These are phyloP conservation scores for Venturia effusa DNA, from an alignment of 2,329 filamentous ascomycete genomes.

Conservation along the genomic window DNA sequence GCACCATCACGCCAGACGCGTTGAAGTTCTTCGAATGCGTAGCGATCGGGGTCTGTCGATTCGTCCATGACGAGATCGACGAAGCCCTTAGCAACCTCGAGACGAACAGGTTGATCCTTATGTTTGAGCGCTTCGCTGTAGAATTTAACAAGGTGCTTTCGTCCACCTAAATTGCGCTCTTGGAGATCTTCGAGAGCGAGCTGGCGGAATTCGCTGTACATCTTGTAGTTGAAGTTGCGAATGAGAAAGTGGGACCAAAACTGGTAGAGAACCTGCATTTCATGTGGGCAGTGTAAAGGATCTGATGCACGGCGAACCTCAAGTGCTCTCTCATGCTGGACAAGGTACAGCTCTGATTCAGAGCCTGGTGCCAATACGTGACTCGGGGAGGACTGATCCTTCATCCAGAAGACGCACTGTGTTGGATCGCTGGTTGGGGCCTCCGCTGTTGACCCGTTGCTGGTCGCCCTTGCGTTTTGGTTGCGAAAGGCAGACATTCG, in stretches of 20 bases:
- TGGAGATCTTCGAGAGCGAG: conserved; percentile 54
- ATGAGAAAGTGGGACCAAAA: conserved; percentile 67
- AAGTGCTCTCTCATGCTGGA: conserved; percentile 39
- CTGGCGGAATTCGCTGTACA: conserved; percentile 65
- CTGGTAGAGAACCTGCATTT: conserved; percentile 58
- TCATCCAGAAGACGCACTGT: conserved; percentile 37
- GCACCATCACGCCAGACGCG: conserved; percentile 43
- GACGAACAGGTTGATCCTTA: conserved; percentile 34
- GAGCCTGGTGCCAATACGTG: conserved; percentile 33
- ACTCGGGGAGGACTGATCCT: conserved; percentile 34
- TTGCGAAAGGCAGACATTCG: conserved; percentile 5
- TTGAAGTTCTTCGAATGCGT: conserved; percentile 41
- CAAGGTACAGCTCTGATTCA: conserved; percentile 37
- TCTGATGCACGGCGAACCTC: conserved; percentile 34
- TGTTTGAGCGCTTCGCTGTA: conserved; percentile 49
- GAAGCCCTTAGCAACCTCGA: conserved; percentile 44
- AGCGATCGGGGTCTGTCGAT: conserved; percentile 26
- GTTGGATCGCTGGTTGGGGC: neutral
- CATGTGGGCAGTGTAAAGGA: conserved; percentile 37
- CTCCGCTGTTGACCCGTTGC: conserved; percentile 6
- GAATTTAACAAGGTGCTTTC: conserved; percentile 54
- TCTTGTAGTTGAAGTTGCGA: conserved; percentile 60
- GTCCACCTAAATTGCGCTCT: conserved; percentile 41
- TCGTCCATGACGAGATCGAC: conserved; percentile 43
- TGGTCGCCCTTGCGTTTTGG: conserved; percentile 8